Evolutionary conservation across 2,329 filamentous ascomycete genomes (phyloP), one percentile per base, ranked within the genome.

Genomic region (Stagonosporopsis tanaceti): DNA sequence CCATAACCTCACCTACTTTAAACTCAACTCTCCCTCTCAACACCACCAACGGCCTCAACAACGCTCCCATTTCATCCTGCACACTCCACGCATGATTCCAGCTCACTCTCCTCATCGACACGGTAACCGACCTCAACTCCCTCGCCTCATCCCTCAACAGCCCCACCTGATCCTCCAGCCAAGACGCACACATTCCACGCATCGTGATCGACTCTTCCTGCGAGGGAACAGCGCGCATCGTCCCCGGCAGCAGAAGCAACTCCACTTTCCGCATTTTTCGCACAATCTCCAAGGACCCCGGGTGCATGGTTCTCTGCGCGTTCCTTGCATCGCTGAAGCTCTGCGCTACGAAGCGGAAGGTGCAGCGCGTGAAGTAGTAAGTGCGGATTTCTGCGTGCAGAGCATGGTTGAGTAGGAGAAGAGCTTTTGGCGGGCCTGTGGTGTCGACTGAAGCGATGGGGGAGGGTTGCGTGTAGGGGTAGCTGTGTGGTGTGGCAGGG

Each of bases 281-380:
- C 3, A 65, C 27, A 3, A 46, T 45, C 4, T 17, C 15, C 12
- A 55, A 28, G 0, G 57, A 40, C 5, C 20, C 30, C 2, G 20
- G 40, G 12, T 50, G 46, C n/a, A 61, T 34, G 3, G 50, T 28
- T 2, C 39, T n/a, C 25, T 39, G 37, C 11, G 24, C 15, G 3
- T 30, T n/a, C 5, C 2, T 45, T 1, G 14, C 22, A 3, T 35
- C 24, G 9, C 11, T 41, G 28, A 53, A 50, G 32, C 34, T 38
- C 30, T 60, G 62, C 4, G 52, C 52, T 4, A 59, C 41, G 28
- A 61, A 54, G 32, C 61, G 50, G 46, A 66, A 60, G 1, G 63
- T 66, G 24, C 53, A 64, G 15, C 45, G 53, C 1, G 50, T 35
- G 38, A 59, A 60, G 50, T 59, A 68, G 60, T 66, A 58, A 15